Conservation (phyloP, 805 yeast species). For the Myxozyma nipponensis region DNA sequence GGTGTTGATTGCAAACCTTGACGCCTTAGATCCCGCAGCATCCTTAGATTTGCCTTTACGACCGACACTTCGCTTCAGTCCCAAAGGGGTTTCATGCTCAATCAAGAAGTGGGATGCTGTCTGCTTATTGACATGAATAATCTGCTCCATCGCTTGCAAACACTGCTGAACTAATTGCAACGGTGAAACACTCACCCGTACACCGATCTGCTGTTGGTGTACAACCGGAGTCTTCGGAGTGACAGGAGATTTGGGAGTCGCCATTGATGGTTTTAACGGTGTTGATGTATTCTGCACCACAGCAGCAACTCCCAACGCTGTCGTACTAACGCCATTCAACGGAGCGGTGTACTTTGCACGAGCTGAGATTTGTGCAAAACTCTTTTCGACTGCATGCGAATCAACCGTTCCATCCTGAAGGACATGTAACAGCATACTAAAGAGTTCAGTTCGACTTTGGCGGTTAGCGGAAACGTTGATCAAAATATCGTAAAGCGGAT, state of each 20-base stretch:
- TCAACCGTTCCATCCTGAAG: conserved; percentile 71
- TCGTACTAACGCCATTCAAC: conserved; percentile 9
- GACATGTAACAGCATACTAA: conserved; percentile 62
- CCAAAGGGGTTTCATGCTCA: conserved; percentile 58
- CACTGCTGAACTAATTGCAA: conserved; percentile 70
- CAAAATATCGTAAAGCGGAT: conserved; percentile 59
- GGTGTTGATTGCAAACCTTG: conserved; percentile 64
- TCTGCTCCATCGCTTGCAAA: conserved; percentile 66
- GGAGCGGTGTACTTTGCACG: conserved; percentile 41
- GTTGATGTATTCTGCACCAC: conserved; percentile 4
- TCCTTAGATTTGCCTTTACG: conserved; percentile 39
- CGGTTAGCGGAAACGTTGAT: conserved; percentile 68
- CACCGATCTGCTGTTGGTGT: neutral
- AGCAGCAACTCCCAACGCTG: neutral
- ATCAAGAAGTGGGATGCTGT: conserved; percentile 70
- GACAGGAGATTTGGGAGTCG: conserved; percentile 19
- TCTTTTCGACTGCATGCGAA: conserved; percentile 56
- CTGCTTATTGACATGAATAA: conserved; percentile 63
- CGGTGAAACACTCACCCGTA: conserved; percentile 53
- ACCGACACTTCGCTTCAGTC: conserved; percentile 38
- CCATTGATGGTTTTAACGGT: conserved; percentile 19
- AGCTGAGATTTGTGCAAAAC: conserved; percentile 54
- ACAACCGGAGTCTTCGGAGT: conserved; percentile 8
- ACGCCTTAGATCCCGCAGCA: conserved; percentile 32
- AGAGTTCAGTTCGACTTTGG: conserved; percentile 71